Evolutionary conservation across 371 early-diverging fungal genomes (phyloP), one percentile per base, ranked within the genome.

Genomic region (Apophysomyces ossiformis): DNA sequence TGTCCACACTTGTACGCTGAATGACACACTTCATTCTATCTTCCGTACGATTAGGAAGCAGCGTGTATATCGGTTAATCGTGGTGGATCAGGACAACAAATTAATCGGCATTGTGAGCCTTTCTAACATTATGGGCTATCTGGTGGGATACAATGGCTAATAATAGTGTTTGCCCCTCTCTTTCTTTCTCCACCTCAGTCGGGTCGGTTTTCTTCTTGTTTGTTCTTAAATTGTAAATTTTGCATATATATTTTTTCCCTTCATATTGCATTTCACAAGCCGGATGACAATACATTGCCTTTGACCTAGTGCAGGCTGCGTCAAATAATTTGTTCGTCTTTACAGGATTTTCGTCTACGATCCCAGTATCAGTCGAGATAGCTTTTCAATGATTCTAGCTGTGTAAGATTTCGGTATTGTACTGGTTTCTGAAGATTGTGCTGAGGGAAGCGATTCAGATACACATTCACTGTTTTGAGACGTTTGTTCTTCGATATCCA

Each of bases 1-100:
- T 1, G 95, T 97, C 7, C 97, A 97, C 70, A 93, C 96, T 9
- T 98, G 99, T 78, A 89, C 89, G 0, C 65, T 88, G 58, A 86
- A 81, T 58, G 97, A 97, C 75, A 95, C 95, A 43, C 84, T 98
- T 16, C 86, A 89, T 38, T 92, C 93, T 0, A 88, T 97, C 50
- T 86, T 98, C 62, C 91, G 92, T 37, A 91, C 92, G 1, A 93
- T 98, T 61, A 85, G 92, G 66, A 88, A 87, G 58, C 89, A 89
- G 35, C 87, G 89, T 21, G 95, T 97, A 3, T 93, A 95, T 77
- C 87, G 97, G 58, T 77, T 98, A 54, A 92, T 98, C 67, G 95
- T 97, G 1, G 90, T 97, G 0, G 95, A 96, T 65, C 83, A 89
- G 36, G 87, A 90, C 7, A 89, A 90, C 36, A 90, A 84, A 64